phyloP scores from a whole-genome alignment of 306 rosid species.

The peach (Prunus persica) region Prunus_persica_NCBIv2 NC_034012.1:11991001-11991500 shows the following conservation, averaged over 20 bases:
- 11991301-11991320: slow-evolving; percentile 28
- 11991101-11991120: not conserved
- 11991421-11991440: no score
- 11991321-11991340: not conserved
- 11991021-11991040: not conserved
- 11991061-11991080: not conserved
- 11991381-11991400: not conserved
- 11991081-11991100: not conserved
- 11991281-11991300: slow-evolving; percentile 30
- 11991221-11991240: slow-evolving; percentile 25
- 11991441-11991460: no score
- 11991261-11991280: slow-evolving; percentile 33
- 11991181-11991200: slow-evolving; percentile 12
- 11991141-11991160: not conserved
- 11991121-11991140: not conserved
- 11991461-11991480: no score
- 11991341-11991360: slow-evolving; percentile 20
- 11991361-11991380: slow-evolving; percentile 22
- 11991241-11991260: slow-evolving; percentile 16
- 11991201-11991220: slow-evolving; percentile 42
- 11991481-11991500: accelerated
- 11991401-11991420: not conserved
- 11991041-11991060: not conserved
- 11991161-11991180: not conserved
- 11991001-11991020: slow-evolving; percentile 11